A percentile compares a stretch with the other conserved stretches of the same genome.
phyloP scores from a whole-genome alignment of 768 basidiomycete genomes.

The Termitomyces sp. region DNA sequence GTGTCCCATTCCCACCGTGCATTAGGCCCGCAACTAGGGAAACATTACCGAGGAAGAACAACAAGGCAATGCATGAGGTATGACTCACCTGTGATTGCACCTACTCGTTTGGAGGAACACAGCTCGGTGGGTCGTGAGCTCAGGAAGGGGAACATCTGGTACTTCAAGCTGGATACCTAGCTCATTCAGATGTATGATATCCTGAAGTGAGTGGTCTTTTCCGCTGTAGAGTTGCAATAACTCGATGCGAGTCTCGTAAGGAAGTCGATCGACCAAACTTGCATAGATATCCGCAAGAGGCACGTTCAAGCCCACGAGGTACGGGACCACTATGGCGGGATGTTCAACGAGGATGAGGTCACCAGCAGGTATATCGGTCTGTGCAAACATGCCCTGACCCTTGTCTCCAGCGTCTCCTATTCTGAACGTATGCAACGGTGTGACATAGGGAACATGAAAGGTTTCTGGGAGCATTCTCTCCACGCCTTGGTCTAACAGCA shows the following conservation, averaged over 20 bases:
- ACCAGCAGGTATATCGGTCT: slow-evolving; percentile 24
- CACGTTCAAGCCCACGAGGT: slow-evolving; percentile 19
- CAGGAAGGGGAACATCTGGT: slow-evolving; percentile 16
- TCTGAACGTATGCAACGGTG: slow-evolving; percentile 11
- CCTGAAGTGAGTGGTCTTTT: slow-evolving; percentile 15
- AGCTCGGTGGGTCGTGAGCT: slow-evolving; percentile 25
- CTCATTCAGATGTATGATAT: slow-evolving; percentile 25
- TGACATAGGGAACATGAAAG: slow-evolving; percentile 3
- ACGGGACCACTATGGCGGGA: slow-evolving; percentile 34
- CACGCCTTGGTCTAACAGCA: slow-evolving; percentile 25
- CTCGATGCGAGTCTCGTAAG: slow-evolving; percentile 16
- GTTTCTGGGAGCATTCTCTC: slow-evolving; percentile 19
- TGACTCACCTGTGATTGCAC: slow-evolving; percentile 36
- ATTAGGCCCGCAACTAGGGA: slow-evolving; percentile 32
- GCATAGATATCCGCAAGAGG: slow-evolving; percentile 26
- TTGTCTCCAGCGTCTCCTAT: slow-evolving; percentile 22
- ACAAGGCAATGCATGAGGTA: background rate
- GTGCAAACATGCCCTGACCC: slow-evolving; percentile 32
- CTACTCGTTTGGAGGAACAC: slow-evolving; percentile 29
- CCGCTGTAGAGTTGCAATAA: slow-evolving; percentile 13
- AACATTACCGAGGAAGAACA: background rate
- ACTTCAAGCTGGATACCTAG: slow-evolving; percentile 25
- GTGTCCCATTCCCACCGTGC: slow-evolving; percentile 32
- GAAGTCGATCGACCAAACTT: slow-evolving; percentile 22
- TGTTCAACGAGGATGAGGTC: slow-evolving; percentile 31